Evolutionary conservation across 495 filamentous ascomycete species (phyloP).

Genomic region (Apiosordaria backusii): DNA sequence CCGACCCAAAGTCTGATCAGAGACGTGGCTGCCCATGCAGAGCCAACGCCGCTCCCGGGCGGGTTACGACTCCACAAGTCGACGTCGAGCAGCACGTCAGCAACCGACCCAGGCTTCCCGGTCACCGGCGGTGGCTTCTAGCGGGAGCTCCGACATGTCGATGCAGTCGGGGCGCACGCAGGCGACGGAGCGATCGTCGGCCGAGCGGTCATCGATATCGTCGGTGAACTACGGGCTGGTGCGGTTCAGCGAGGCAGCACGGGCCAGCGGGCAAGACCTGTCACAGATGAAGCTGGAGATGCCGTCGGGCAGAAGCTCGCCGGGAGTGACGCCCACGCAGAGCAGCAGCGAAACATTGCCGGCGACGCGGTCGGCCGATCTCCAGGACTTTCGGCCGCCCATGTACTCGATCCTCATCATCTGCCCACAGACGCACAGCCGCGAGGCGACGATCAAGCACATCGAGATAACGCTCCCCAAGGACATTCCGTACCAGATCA

Average conservation of each 20-base stretch:
- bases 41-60: too few species aligned
- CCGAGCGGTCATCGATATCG: slow-evolving; percentile 62
- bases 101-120: slow-evolving; percentile 42
- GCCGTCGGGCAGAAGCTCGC: slow-evolving; percentile 33
- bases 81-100: slow-evolving; percentile 16
- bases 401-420: slow-evolving; percentile 85
- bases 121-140: slow-evolving; percentile 58
- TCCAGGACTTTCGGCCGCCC: slow-evolving; percentile 27
- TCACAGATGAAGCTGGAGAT: slow-evolving; percentile 54
- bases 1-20: slow-evolving; percentile 31
- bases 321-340: slow-evolving; percentile 24
- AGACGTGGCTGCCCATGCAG: slow-evolving; percentile 8
- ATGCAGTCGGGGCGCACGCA: slow-evolving; percentile 50
- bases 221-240: slow-evolving; percentile 53
- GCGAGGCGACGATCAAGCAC: slow-evolving; percentile 78
- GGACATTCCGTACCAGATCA: slow-evolving; percentile 73
- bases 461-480: slow-evolving; percentile 84
- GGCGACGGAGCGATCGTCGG: too few species aligned
- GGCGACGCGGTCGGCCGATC: too few species aligned
- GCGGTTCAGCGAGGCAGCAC: slow-evolving; percentile 54
- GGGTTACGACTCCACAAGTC: slow-evolving; percentile 7
- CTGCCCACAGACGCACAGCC: slow-evolving; percentile 74
- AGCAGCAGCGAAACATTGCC: too few species aligned
- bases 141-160: slow-evolving; percentile 62
- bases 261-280: slow-evolving; percentile 48